Conservation (phyloP, 139 green algal species). For the Tetradesmus obliquus region DNA sequence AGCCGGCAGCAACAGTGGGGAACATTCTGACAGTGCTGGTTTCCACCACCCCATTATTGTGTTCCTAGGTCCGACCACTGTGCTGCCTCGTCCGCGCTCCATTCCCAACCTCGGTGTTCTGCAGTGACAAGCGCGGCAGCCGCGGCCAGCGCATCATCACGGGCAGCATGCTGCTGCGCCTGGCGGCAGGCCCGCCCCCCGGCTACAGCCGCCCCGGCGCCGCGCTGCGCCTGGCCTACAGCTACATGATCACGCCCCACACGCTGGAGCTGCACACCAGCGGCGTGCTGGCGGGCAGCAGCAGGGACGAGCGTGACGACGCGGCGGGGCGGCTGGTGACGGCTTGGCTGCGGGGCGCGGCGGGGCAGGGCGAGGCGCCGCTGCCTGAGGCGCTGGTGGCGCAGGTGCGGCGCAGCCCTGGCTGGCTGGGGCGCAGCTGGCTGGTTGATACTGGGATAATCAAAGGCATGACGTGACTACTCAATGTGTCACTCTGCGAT, state of each 20-base stretch:
- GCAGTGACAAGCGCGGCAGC: constrained; percentile 37
- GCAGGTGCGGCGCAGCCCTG: neutral
- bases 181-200: neutral
- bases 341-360: constrained; percentile 5
- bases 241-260: constrained; percentile 28
- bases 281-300: neutral
- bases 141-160: neutral
- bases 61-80: neutral
- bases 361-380: neutral
- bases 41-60: too few species aligned
- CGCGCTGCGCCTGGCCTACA: neutral
- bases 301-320: constrained; percentile 23
- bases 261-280: constrained; percentile 28
- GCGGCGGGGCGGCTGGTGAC: neutral
- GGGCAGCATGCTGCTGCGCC: constrained; percentile 17
- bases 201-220: neutral
- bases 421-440: neutral
- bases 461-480: too few species aligned
- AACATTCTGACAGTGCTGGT: too few species aligned
- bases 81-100: neutral
- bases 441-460: neutral
- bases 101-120: neutral
- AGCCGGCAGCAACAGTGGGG: too few species aligned
- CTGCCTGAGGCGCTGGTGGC: constrained; percentile 12
- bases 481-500: too few species aligned